phyloP scores from a whole-genome alignment of 176 grass and related monocot genomes.

The Oryza brachyantha region DNA sequence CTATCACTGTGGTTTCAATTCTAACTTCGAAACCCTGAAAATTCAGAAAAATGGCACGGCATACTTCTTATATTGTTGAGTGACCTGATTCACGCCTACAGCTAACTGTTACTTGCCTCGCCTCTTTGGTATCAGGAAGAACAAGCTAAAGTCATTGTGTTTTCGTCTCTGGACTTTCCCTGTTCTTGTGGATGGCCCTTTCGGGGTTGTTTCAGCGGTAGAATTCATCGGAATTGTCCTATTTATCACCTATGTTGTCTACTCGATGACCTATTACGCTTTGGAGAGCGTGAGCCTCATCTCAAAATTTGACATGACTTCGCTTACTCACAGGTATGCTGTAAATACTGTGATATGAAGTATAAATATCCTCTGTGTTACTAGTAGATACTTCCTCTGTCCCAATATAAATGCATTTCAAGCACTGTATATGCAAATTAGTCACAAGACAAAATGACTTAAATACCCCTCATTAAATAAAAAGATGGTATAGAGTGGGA shows the following conservation, averaged over 20 bases:
- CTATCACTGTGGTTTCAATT: not conserved
- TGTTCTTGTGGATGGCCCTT: slow-evolving; percentile 72
- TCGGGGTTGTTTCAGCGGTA: slow-evolving; percentile 83
- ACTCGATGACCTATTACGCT: slow-evolving; percentile 61
- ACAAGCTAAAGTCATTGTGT: slow-evolving; percentile 56
- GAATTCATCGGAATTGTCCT: slow-evolving; percentile 84
- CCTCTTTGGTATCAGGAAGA: slow-evolving; percentile 48
- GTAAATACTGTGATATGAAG: not conserved
- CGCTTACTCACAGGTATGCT: slow-evolving; percentile 53
- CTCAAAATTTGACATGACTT: slow-evolving; percentile 23
- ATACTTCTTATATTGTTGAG: not conserved
- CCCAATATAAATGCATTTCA: too few species aligned
- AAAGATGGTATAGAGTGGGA: too few species aligned
- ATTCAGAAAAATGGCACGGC: not conserved
- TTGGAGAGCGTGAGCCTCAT: slow-evolving; percentile 36
- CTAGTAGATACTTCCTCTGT: too few species aligned
- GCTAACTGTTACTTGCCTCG: not conserved
- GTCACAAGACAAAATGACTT: too few species aligned
- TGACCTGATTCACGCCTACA: not conserved
- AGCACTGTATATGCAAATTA: too few species aligned
- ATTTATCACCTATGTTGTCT: slow-evolving; percentile 62
- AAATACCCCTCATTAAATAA: too few species aligned
- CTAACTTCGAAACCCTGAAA: not conserved
- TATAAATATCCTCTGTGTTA: not conserved
- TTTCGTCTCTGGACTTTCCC: slow-evolving; percentile 95